These are phyloP conservation scores for Athelia sp. DNA, from an alignment of 1,284 basidiomycete genomes.

Conservation along the genomic window DNA sequence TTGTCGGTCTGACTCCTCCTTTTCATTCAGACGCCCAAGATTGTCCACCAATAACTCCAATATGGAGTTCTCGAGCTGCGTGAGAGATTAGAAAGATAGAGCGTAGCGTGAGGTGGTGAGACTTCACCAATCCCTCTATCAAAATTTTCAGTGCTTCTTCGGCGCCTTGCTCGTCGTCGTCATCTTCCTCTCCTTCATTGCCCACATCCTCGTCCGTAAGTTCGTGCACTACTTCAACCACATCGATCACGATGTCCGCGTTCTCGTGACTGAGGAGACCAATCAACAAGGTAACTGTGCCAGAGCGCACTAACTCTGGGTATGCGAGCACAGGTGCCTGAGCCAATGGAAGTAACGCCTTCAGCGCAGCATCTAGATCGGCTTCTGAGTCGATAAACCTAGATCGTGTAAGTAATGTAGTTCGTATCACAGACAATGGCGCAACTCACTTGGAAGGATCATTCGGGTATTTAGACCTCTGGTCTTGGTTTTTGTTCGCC, in stretches of 20 bases:
- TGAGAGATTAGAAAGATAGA: too few relatives aligned
- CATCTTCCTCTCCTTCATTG: constrained; percentile 66
- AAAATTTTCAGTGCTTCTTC: constrained; percentile 69
- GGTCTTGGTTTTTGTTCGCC: constrained; percentile 91
- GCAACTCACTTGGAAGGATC: constrained; percentile 79
- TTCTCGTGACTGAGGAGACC: constrained; percentile 92
- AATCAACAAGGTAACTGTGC: constrained; percentile 65
- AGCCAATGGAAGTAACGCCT: constrained; percentile 84
- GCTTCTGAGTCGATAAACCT: constrained; percentile 99
- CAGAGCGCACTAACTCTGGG: constrained; percentile 81
- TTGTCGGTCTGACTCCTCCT: constrained; percentile 83
- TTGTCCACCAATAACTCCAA: constrained; percentile 91
- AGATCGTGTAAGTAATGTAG: not conserved
- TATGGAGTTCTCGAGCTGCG: constrained; percentile 81
- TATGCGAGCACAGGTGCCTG: constrained; percentile 84
- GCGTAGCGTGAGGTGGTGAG: not conserved
- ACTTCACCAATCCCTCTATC: constrained; percentile 68
- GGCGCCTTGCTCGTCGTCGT: constrained; percentile 63
- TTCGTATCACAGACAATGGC: constrained; percentile 5
- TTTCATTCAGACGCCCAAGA: constrained; percentile 75
- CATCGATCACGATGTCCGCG: constrained; percentile 89
- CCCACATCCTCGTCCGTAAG: constrained; percentile 95
- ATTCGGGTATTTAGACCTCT: constrained; percentile 86
- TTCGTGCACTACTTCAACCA: constrained; percentile 89
- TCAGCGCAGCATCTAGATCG: constrained; percentile 85